phyloP scores from a whole-genome alignment of 1,284 basidiomycete genomes.

The Ganoderma meredithae region DNA sequence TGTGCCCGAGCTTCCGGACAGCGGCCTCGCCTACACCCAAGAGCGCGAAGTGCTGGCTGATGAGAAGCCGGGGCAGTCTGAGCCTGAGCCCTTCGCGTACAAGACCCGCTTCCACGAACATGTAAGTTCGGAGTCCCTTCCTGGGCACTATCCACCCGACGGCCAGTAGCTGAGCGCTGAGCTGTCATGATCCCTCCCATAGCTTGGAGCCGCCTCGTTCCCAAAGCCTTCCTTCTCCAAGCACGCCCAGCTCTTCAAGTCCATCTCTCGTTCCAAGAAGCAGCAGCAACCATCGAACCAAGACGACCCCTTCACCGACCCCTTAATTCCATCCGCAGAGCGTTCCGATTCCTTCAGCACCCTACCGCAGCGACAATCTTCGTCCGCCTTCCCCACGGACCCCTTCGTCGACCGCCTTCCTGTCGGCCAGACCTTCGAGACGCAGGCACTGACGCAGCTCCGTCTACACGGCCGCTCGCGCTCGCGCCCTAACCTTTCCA shows the following conservation, averaged over 20 bases:
- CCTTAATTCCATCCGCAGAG: not conserved
- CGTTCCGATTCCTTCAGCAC: not conserved
- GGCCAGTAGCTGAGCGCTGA: not conserved
- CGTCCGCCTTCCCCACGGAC: slow-evolving; percentile 1
- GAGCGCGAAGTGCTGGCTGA: slow-evolving; percentile 3
- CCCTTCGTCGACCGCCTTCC: slow-evolving; percentile 13
- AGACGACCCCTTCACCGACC: slow-evolving; percentile 6
- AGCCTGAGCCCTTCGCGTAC: not conserved
- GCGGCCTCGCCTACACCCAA: not conserved
- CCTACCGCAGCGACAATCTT: not conserved
- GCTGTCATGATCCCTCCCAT: not conserved
- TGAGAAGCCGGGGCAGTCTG: not conserved
- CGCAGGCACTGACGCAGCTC: not conserved
- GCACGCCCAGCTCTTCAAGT: slow-evolving; percentile 7
- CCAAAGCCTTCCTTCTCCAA: slow-evolving; percentile 10
- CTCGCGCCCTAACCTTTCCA: slow-evolving; percentile 49
- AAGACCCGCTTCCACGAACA: slow-evolving; percentile 7
- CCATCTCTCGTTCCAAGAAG: slow-evolving; percentile 5
- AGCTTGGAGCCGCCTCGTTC: not conserved
- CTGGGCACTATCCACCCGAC: slow-evolving; percentile 4
- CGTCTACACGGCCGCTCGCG: slow-evolving; percentile 13
- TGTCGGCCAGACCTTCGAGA: slow-evolving; percentile 10
- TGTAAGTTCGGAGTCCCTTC: slow-evolving; percentile 11
- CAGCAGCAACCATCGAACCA: not conserved
- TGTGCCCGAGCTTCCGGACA: not conserved